These are phyloP conservation scores for Orbilia quercus DNA, from an alignment of 2,329 filamentous ascomycete genomes.

Conservation along the genomic window DNA sequence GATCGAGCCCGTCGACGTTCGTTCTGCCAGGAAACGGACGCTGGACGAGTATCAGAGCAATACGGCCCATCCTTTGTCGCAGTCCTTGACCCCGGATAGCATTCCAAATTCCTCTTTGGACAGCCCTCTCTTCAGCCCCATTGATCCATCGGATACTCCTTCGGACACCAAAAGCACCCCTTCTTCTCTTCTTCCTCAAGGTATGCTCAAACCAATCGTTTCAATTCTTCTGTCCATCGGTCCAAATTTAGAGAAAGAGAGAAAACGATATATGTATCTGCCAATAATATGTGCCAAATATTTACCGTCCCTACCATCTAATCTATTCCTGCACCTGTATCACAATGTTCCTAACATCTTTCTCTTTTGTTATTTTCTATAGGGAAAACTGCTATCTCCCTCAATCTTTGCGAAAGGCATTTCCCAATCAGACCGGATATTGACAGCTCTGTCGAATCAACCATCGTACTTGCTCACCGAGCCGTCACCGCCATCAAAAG, in stretches of 20 bases:
- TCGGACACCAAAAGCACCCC: slow-evolving; percentile 6
- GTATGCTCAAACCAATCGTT: slow-evolving; percentile 8
- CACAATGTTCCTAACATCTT: background rate
- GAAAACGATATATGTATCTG: too few relatives aligned
- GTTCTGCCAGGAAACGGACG: slow-evolving; percentile 24
- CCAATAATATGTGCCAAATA: too few relatives aligned
- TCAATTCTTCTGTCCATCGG: background rate
- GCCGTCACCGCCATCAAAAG: slow-evolving; percentile 47
- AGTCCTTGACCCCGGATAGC: slow-evolving; percentile 18
- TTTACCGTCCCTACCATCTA: too few relatives aligned
- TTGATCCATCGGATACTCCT: slow-evolving; percentile 6
- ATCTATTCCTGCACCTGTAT: too few relatives aligned
- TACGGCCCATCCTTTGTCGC: slow-evolving; percentile 19
- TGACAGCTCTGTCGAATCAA: slow-evolving; percentile 44
- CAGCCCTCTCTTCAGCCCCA: slow-evolving; percentile 20
- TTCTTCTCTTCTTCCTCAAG: slow-evolving; percentile 16
- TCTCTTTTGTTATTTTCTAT: background rate
- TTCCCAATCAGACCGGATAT: slow-evolving; percentile 9
- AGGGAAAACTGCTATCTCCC: slow-evolving; percentile 26
- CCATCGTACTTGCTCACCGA: slow-evolving; percentile 49
- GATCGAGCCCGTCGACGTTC: slow-evolving; percentile 17
- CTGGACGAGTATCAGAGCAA: slow-evolving; percentile 40
- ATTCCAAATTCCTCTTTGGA: slow-evolving; percentile 24
- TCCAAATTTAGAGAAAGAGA: slow-evolving; percentile 1
- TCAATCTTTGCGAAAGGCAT: slow-evolving; percentile 14